These are phyloP conservation scores for Solidago caesia DNA, from an alignment of 129 eudicot genomes.

Conservation along the genomic window DNA sequence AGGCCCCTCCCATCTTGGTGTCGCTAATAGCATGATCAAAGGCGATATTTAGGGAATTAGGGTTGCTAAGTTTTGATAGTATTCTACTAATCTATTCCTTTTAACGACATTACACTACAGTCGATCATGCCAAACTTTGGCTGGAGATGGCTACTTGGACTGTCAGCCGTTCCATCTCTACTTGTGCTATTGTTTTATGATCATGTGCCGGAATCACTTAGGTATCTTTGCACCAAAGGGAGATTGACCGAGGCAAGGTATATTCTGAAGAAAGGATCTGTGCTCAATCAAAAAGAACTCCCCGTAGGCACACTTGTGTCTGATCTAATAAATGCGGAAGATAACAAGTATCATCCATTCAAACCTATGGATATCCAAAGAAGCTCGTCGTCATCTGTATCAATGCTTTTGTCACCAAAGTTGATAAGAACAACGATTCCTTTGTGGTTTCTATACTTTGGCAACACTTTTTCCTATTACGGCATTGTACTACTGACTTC, in stretches of 20 bases:
- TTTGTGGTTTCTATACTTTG: conserved; percentile 56
- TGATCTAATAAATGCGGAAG: neutral
- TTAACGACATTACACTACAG: conserved; percentile 22
- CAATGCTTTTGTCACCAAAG: no score
- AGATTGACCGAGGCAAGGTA: conserved; percentile 42
- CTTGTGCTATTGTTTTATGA: conserved; percentile 40
- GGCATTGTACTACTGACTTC: conserved; percentile 73
- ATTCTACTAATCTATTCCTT: no score
- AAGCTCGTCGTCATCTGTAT: neutral
- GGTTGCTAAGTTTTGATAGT: no score
- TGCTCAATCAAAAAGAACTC: conserved; percentile 45
- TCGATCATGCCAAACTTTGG: conserved; percentile 56
- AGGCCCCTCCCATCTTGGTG: no score
- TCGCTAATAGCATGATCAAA: no score
- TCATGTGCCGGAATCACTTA: conserved; percentile 48
- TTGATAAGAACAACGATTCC: neutral
- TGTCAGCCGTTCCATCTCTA: conserved; percentile 54
- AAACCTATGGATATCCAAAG: neutral
- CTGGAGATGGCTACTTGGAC: conserved; percentile 67
- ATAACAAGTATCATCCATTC: neutral
- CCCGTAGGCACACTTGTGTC: conserved; percentile 45
- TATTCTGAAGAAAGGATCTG: conserved; percentile 52
- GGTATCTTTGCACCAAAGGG: conserved; percentile 51
- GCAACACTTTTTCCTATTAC: conserved; percentile 62
- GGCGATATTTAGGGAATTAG: no score